phyloP scores from a whole-genome alignment of 23 red algal species.

The Gracilaria vermiculophylla region DNA sequence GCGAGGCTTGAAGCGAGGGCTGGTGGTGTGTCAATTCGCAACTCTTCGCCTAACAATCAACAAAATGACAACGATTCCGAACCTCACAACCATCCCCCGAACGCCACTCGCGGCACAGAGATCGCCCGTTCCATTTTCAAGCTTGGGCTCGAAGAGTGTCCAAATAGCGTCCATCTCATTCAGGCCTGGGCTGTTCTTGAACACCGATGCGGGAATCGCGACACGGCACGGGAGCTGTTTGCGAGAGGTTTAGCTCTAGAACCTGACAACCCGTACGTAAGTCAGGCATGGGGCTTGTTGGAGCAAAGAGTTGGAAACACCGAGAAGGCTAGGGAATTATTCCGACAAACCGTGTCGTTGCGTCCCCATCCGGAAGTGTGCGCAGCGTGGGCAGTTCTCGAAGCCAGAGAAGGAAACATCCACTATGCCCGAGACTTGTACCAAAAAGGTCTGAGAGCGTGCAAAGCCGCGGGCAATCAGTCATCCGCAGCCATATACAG shows the following conservation, averaged over 20 bases:
- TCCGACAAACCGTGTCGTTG: slow-evolving; percentile 26
- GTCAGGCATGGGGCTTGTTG: slow-evolving; percentile 95
- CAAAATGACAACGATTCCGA: slow-evolving; percentile 12
- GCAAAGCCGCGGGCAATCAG: slow-evolving; percentile 2
- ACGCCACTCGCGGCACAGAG: slow-evolving; percentile 1
- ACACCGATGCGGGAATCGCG: slow-evolving; percentile 66
- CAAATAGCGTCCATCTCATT: slow-evolving; percentile 79
- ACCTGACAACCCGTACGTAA: slow-evolving; percentile 89
- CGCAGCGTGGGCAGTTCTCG: slow-evolving; percentile 82
- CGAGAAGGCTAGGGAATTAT: slow-evolving; percentile 76
- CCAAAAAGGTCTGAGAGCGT: slow-evolving; percentile 53
- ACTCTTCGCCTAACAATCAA: not conserved
- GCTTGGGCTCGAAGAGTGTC: slow-evolving; percentile 74
- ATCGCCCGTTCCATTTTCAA: slow-evolving; percentile 53
- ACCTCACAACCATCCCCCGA: not conserved
- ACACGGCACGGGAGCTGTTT: slow-evolving; percentile 83
- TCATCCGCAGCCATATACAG: slow-evolving; percentile 41
- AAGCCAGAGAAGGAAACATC: slow-evolving; percentile 78
- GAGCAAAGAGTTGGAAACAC: slow-evolving; percentile 85
- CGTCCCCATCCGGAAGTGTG: slow-evolving; percentile 74
- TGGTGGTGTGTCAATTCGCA: not conserved
- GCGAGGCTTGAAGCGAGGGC: slow-evolving; percentile 69
- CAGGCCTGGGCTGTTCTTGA: slow-evolving; percentile 97
- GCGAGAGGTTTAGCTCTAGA: slow-evolving; percentile 57
- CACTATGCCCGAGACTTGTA: slow-evolving; percentile 73